Conservation (phyloP, 352 stramenopile species). For the Globisporangium echinulatum region DNA sequence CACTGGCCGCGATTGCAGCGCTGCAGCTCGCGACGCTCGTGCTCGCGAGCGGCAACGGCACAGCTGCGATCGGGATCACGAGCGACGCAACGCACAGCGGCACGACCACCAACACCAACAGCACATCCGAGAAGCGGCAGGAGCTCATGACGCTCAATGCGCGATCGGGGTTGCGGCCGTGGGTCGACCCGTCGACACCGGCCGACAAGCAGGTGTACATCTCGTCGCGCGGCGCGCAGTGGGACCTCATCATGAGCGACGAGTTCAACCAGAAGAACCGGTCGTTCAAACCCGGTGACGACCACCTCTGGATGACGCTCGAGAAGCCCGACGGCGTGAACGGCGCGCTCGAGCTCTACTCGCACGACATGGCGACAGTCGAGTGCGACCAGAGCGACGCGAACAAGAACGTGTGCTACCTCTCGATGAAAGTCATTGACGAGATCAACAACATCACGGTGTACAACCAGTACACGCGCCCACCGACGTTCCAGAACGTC, state of each 20-base stretch:
- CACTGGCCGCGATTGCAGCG: conserved; percentile 2
- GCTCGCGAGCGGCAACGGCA: conserved; percentile 10
- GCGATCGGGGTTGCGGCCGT: conserved; percentile 37
- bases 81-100: neutral
- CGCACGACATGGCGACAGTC: conserved; percentile 57
- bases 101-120: conserved; percentile 2
- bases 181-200: conserved; percentile 58
- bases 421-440: conserved; percentile 50
- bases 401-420: conserved; percentile 29
- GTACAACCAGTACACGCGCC: conserved; percentile 63
- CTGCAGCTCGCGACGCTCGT: conserved; percentile 3
- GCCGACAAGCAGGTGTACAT: conserved; percentile 33
- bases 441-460: conserved; percentile 50
- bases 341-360: conserved; percentile 52
- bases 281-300: conserved; percentile 47
- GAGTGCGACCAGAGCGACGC: conserved; percentile 26
- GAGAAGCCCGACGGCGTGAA: conserved; percentile 72
- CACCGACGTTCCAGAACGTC: conserved; percentile 42
- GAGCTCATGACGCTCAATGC: conserved; percentile 21
- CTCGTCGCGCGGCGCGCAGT: conserved; percentile 41
- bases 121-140: conserved; percentile 1
- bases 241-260: conserved; percentile 66
- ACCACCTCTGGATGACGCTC: conserved; percentile 57
- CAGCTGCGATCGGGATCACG: neutral
- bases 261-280: conserved; percentile 44